These are phyloP conservation scores for Sodiomyces alkalinus DNA, from an alignment of 2,329 filamentous ascomycete genomes.

Conservation along the genomic window DNA sequence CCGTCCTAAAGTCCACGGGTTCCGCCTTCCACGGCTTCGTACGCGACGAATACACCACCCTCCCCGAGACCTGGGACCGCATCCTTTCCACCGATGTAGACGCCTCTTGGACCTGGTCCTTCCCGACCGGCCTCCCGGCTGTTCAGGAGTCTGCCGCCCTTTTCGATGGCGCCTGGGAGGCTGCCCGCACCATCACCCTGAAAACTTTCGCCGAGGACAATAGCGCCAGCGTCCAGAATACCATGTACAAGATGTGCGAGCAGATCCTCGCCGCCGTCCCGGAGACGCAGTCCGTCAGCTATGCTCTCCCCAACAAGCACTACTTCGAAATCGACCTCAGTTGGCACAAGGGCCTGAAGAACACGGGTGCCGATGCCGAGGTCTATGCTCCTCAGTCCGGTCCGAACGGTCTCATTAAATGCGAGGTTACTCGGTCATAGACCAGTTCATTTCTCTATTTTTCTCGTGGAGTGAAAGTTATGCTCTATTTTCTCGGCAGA, in stretches of 20 bases:
- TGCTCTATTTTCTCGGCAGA: too few species aligned
- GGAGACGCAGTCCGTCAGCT: constrained; percentile 57
- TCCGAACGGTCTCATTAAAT: constrained; percentile 92
- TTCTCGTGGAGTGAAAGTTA: too few species aligned
- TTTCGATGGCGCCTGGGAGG: constrained; percentile 69
- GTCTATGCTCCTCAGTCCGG: constrained; percentile 87
- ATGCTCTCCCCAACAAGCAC: constrained; percentile 91
- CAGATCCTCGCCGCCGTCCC: constrained; percentile 66
- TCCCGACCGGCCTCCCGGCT: constrained; percentile 48
- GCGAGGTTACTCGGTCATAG: constrained; percentile 55
- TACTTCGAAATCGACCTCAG: constrained; percentile 96
- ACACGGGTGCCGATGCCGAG: constrained; percentile 89
- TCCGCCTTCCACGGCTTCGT: constrained; percentile 94
- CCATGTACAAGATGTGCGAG: constrained; percentile 98
- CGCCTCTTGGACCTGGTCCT: constrained; percentile 71
- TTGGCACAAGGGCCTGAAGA: constrained; percentile 93
- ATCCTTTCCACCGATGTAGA: constrained; percentile 92
- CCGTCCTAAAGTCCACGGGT: constrained; percentile 91
- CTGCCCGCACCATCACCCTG: constrained; percentile 73
- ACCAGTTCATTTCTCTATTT: too few species aligned
- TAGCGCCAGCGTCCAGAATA: constrained; percentile 86
- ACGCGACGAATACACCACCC: constrained; percentile 81
- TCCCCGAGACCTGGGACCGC: constrained; percentile 84
- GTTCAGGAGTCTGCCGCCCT: constrained; percentile 47
- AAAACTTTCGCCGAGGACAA: constrained; percentile 81